A percentile compares a stretch with the other conserved stretches of the same genome.
These are phyloP conservation scores for Aspergillus sp. DNA, from an alignment of 2,329 filamentous ascomycete genomes.

Conservation along the genomic window DNA sequence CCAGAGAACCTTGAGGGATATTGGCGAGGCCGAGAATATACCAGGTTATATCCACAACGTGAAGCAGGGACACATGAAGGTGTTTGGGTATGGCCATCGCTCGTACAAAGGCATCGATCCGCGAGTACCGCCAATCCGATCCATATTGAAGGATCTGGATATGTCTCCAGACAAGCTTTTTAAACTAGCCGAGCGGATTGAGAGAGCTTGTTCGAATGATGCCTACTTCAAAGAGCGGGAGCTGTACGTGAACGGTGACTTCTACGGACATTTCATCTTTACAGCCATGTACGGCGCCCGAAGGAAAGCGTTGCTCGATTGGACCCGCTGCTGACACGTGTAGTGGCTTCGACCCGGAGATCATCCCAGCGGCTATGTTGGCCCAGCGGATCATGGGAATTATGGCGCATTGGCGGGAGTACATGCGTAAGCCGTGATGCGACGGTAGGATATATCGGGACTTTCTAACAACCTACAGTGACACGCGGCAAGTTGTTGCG, in stretches of 20 bases:
- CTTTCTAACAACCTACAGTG: slow-evolving; percentile 24
- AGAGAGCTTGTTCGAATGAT: slow-evolving; percentile 26
- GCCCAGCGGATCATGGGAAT: slow-evolving; percentile 35
- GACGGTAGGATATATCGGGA: slow-evolving; percentile 15
- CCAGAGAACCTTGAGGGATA: slow-evolving; percentile 43
- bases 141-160: slow-evolving; percentile 28
- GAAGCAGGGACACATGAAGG: slow-evolving; percentile 28
- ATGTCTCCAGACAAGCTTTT: slow-evolving; percentile 18
- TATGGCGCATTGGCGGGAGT: slow-evolving; percentile 40
- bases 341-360: slow-evolving; percentile 33
- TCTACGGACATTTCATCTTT: slow-evolving; percentile 50
- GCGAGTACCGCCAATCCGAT: slow-evolving; percentile 28
- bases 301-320: not conserved
- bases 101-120: slow-evolving; percentile 35
- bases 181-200: slow-evolving; percentile 32
- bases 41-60: slow-evolving; percentile 32
- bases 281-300: slow-evolving; percentile 38
- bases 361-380: slow-evolving; percentile 35
- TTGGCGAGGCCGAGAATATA: slow-evolving; percentile 30
- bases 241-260: slow-evolving; percentile 49
- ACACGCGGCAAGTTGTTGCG: slow-evolving; percentile 32
- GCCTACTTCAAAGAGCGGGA: slow-evolving; percentile 32
- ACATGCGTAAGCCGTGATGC: slow-evolving; percentile 28
- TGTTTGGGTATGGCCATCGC: slow-evolving; percentile 38
- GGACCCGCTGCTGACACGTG: not conserved